These are phyloP conservation scores for Rhodotorula mucilaginosa DNA, from an alignment of 1,284 basidiomycete species.

Conservation along the genomic window DNA sequence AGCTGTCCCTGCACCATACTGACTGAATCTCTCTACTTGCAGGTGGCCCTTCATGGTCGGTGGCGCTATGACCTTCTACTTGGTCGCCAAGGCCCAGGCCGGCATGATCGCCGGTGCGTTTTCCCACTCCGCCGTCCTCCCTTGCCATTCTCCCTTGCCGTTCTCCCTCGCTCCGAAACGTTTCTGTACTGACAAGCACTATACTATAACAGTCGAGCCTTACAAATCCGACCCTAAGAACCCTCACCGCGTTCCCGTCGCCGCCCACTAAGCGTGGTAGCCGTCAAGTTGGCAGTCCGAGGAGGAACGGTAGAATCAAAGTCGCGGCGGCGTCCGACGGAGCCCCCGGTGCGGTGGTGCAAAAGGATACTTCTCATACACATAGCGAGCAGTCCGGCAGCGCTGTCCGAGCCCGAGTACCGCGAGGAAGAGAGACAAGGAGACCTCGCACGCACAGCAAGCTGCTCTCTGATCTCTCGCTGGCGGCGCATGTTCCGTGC, in stretches of 20 bases:
- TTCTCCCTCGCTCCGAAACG: too few species aligned
- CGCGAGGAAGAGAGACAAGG: too few species aligned
- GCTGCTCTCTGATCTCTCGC: background rate
- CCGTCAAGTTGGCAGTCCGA: background rate
- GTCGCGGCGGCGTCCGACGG: too few species aligned
- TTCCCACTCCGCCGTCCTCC: background rate
- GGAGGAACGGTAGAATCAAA: background rate
- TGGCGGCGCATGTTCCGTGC: too few species aligned
- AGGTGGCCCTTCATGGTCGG: constrained; percentile 45
- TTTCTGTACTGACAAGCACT: too few species aligned
- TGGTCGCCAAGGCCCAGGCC: constrained; percentile 39
- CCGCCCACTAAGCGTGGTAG: constrained; percentile 24
- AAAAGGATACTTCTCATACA: background rate
- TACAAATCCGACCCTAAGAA: constrained; percentile 28
- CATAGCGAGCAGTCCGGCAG: too few species aligned
- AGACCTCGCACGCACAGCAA: too few species aligned
- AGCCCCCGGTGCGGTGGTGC: background rate
- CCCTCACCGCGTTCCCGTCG: constrained; percentile 24
- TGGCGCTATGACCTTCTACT: constrained; percentile 44
- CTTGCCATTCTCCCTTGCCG: too few species aligned
- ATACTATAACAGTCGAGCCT: background rate
- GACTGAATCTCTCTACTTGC: background rate
- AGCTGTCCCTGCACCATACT: background rate
- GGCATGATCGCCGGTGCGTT: constrained; percentile 37
- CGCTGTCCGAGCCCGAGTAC: too few species aligned